Base-by-base conservation (phyloP, 1,139 yeast genomes). In the Geotrichum candidum region DNA sequence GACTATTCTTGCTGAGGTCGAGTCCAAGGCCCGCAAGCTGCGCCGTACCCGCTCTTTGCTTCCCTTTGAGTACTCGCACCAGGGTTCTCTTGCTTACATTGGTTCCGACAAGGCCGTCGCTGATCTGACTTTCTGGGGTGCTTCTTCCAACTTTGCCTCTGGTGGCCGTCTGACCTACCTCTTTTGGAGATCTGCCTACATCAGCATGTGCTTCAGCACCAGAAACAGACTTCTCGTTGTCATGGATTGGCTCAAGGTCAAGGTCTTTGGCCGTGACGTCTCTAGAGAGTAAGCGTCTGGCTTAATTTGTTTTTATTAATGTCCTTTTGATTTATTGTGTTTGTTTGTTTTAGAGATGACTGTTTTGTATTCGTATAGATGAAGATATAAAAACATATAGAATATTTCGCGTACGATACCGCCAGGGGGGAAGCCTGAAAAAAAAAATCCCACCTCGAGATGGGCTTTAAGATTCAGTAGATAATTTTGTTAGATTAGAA, bases 41-140 rank as follows among this genome's bases (percentile, higher is more conserved):
- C 78, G 74, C 67, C 80, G 75, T 85, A 85, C 78, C 79, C 84
- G 78, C 91, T 95, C 80, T 81, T 91, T 66, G 78, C 86, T 74
- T 88, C 96, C 70, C 70, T 85, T 85, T 77, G 83, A 79, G 69
- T 85, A 84, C 73, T 81, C 81, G 53, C 87, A 85, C 74, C 78
- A 84, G 69, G 88, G 88, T 27, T 82, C 87, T 3, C 76, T 85
- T 63, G 88, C 88, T 9, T 85, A 85, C 69, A 80, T 85, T 66
- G 98, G 98, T 67, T 82, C 90, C 58, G 97, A 92, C 74, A 84
- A 86, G 74, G 98, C 97, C 53, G 95, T 92, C 69, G 97, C 97
- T 53, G 97, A 92, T 74, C 80, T 92, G 71, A 86, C 88, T 51
- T 69, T 74, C 64, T 85, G 91, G 87, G 96, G 95, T 68, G 91